Evolutionary conservation across 2,329 filamentous ascomycete species (phyloP), one percentile per base, ranked within the genome.

Genomic region (Ceratocystis eucalypticola): DNA sequence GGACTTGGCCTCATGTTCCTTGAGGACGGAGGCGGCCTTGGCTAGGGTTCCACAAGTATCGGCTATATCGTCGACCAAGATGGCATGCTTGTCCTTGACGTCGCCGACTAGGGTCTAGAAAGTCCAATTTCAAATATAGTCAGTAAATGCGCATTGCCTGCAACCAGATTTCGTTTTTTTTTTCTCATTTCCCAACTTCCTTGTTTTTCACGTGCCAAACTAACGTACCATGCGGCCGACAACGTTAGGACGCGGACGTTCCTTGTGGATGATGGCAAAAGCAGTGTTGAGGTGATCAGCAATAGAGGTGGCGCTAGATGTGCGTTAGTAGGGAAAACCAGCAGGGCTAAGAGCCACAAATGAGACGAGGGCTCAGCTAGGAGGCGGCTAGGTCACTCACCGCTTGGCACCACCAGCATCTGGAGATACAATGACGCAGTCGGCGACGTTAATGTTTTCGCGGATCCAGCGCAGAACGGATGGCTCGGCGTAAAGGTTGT

Each of bases 1-100:
- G 73, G 95, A 86, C 70, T 85, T 85, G 1, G 94, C 93, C 41
- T 91, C 90, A 73, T 96, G 88, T 71, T 90, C 83, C 75, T 93
- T 89, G 64, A 97, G 84, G 0, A 92, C 93, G 67, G 90, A 87
- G 17, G 93, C 94, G 2, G 92, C 94, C 79, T 97, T 97, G 75
- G 79, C 80, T 41, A 83, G 79, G 53, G 69, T 70, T 25, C 65
- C 91, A 75, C 92, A 96, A 3, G 93, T 96, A 74, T 97, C 93
- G 41, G 92, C 92, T 91, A 97, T 96, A 75, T 97, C 93, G 75
- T 97, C 93, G 10, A 99, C 93, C 62, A 99, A 86, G 73, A 99
- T 96, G 68, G 93, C 93, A 37, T 93, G 87, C 79, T 94, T 94
- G 77, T 89, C 89, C 70, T 86, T 83, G 61, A 97, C 94, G 70